Percentiles rank a stretch among this genome's conserved stretches.
phyloP scores from a whole-genome alignment of 2,329 filamentous ascomycete genomes.

The Phialocephala sp. region DNA sequence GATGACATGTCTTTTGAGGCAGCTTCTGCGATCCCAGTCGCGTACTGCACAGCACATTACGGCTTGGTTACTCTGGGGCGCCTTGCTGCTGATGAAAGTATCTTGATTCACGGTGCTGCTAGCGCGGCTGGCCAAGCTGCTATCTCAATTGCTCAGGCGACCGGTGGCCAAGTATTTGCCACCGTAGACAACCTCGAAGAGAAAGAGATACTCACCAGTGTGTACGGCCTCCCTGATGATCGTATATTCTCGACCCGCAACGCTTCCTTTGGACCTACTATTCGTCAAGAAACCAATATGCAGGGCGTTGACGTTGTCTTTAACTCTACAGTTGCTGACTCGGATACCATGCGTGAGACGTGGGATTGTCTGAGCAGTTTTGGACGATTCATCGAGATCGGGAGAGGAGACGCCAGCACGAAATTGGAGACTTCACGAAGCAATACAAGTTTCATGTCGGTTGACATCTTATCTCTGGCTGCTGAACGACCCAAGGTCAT shows the following conservation, averaged over 20 bases:
- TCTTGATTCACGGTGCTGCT: constrained; percentile 46
- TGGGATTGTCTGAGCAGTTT: constrained; percentile 46
- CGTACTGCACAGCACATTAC: constrained; percentile 39
- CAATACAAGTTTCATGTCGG: constrained; percentile 49
- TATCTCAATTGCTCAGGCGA: constrained; percentile 40
- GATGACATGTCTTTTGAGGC: constrained; percentile 33
- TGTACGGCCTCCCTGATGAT: constrained; percentile 29
- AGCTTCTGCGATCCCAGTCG: constrained; percentile 37
- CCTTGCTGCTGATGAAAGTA: constrained; percentile 36
- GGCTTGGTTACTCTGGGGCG: constrained; percentile 37
- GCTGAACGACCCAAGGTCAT: constrained; percentile 50
- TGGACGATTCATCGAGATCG: constrained; percentile 49
- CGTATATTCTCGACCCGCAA: constrained; percentile 31
- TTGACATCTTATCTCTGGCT: constrained; percentile 51
- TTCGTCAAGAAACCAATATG: constrained; percentile 34
- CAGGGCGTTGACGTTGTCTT: constrained; percentile 42
- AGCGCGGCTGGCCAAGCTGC: constrained; percentile 45
- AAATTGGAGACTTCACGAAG: constrained; percentile 43
- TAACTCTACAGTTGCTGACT: constrained; percentile 35
- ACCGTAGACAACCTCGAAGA: constrained; percentile 36
- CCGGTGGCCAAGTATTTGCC: constrained; percentile 38
- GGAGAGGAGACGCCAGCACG: constrained; percentile 40
- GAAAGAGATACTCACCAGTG: constrained; percentile 34
- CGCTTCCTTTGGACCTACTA: constrained; percentile 34
- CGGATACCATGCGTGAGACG: constrained; percentile 36